phyloP scores from a whole-genome alignment of 2,329 filamentous ascomycete genomes.

The Arthrobotrys conoides region DNA sequence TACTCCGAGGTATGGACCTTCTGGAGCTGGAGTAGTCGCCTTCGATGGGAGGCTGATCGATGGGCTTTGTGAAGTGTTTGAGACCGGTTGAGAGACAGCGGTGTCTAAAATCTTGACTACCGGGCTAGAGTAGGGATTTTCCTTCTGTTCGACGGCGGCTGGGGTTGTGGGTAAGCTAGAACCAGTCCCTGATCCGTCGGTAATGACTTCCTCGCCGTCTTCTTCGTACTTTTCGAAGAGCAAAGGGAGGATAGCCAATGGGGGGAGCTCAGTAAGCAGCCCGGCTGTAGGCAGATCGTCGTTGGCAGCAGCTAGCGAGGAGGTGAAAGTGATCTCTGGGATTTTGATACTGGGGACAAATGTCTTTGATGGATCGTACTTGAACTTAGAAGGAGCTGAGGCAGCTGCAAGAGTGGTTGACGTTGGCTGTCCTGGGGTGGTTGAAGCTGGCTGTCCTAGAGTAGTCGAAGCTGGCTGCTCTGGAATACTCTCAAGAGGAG shows the following conservation, averaged over 20 bases:
- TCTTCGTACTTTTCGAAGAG: slow-evolving; percentile 32
- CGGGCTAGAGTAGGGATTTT: not conserved
- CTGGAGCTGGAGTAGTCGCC: not conserved
- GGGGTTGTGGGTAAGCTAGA: slow-evolving; percentile 9
- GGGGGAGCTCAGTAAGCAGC: slow-evolving; percentile 2
- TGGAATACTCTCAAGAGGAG: not conserved
- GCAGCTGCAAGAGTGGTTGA: too few relatives aligned
- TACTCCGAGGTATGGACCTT: not conserved
- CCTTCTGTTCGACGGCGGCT: not conserved
- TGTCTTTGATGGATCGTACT: slow-evolving; percentile 4
- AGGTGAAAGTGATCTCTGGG: not conserved
- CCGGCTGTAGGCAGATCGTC: not conserved
- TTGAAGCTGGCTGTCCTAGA: too few relatives aligned
- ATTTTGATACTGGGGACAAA: not conserved
- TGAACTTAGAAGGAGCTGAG: slow-evolving; percentile 3
- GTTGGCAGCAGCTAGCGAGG: not conserved
- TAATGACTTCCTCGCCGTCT: slow-evolving; percentile 19
- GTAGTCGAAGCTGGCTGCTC: not conserved
- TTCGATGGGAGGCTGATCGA: not conserved
- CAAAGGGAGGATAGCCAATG: slow-evolving; percentile 17
- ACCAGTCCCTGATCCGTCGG: not conserved
- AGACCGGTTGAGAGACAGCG: not conserved
- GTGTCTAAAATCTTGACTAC: too few relatives aligned
- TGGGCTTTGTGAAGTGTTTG: not conserved
- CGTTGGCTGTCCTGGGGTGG: too few relatives aligned